Evolutionary conservation across 2,329 filamentous ascomycete species (phyloP).

Genomic region (Diaporthe vaccinii): DNA sequence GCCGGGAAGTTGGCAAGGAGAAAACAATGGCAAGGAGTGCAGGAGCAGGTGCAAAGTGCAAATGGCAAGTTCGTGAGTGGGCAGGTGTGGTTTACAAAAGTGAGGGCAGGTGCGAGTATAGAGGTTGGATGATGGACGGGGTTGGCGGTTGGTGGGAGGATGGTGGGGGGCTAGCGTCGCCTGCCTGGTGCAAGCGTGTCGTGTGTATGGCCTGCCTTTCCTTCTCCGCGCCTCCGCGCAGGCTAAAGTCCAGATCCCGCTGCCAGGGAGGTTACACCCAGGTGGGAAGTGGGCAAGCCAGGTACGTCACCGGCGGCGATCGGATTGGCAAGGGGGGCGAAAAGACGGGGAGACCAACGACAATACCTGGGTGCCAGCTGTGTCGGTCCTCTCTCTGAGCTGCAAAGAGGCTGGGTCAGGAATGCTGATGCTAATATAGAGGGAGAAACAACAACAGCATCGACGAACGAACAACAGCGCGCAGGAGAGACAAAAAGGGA

Average conservation of each 20-base stretch:
- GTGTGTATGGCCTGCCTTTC: neutral
- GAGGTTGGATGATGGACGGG: neutral
- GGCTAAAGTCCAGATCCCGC: constrained; percentile 23
- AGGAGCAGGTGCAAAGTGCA: neutral
- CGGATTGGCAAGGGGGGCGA: neutral
- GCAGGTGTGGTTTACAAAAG: neutral
- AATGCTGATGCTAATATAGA: constrained; percentile 8
- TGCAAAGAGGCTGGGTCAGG: constrained; percentile 7
- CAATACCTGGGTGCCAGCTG: neutral
- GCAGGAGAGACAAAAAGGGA: neutral
- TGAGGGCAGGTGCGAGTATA: neutral
- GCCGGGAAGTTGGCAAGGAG: neutral
- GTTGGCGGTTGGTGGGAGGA: neutral
- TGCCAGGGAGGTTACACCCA: constrained; percentile 29
- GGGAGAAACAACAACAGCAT: neutral
- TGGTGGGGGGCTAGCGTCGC: constrained; percentile 18
- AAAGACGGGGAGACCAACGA: neutral
- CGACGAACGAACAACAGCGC: neutral
- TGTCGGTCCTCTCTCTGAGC: neutral
- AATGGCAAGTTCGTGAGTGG: neutral
- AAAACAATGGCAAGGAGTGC: neutral
- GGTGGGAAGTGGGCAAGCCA: constrained; percentile 9
- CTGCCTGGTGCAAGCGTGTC: neutral
- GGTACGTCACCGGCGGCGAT: constrained; percentile 25
- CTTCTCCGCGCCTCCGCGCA: constrained; percentile 14